Evolutionary conservation across 1,139 yeast species (phyloP), one percentile per base, ranked within the genome.

Genomic region (Yamadazyma conglobata): DNA sequence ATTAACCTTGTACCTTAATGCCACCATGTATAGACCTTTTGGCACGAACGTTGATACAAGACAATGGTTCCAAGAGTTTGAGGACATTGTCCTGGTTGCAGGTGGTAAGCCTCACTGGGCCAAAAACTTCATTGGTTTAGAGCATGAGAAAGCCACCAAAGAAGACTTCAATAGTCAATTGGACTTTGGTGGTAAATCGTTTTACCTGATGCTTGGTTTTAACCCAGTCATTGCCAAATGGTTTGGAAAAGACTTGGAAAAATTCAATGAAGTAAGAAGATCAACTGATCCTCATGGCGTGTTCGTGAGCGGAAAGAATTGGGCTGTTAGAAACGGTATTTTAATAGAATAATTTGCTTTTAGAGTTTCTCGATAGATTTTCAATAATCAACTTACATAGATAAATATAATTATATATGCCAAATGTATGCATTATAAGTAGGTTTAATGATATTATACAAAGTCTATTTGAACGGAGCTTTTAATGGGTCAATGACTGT

Each of bases 71-170:
- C 73, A 74, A 31, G 66, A 69, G n/a, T 91, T 91, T 56, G 98
- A 91, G 57, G 72, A 74, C 35, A 73, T 86, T 2, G 68, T 89
- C 69, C 69, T 70, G 32, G 77, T 74, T 20, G 89, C 83, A 14
- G 89, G 85, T 23, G 98, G 98, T 28, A 85, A 81, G 53, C 98
- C 98, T 2, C 98, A 91, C 55, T 91, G 98, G 98, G 98, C 98
- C n/a, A 91, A 91, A 67, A 89, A 89, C 58, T 91, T 88, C 54
- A 70, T 88, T 42, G 96, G 96, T 3, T 60, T 79, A 19, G 63
- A 61, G 31, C 60, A 58, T 37, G 34, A 42, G 4, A 33, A 42
- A 4, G 22, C 32, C 10, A 58, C 64, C 1, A 56, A 54, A 4
- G 64, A 58, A 24, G 68, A 65, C 37, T 58, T 64, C 34, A 27